Base-by-base conservation (phyloP, 2,329 filamentous ascomycete genomes). In the Aspergillus awamori region DNA sequence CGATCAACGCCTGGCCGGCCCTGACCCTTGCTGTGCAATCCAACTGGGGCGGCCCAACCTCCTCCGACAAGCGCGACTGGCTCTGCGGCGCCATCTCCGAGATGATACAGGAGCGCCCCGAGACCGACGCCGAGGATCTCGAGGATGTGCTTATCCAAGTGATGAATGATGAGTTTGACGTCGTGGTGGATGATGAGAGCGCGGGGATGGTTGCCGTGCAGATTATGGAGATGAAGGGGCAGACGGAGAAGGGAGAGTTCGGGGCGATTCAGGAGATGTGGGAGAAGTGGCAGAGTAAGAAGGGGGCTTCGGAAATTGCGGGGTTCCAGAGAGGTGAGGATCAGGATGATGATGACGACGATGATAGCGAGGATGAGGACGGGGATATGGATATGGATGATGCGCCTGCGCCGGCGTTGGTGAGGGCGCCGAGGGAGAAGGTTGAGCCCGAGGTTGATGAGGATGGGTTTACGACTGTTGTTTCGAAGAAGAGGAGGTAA, bases 141-240 rank as follows among this genome's bases (percentile, higher is more conserved):
- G 94, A 98, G 80, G 85, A 89, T 43, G 87, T 96, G 55, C 82
- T 98, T 52, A 82, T 97, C 51, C 91, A 97, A 71, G 88, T 97
- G 63, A 95, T 98, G 89, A 85, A 90, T 64, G 95, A 98, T 79
- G 95, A 99, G 78, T 99, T 98, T 72, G 93, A 97, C 71, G 90
- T 95, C 58, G 89, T 91, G 59, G 86, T 97, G 28, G 95, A 98
- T 71, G 95, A 99, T 76, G 93, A 93, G 69, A 94, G 89, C 52
- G 90, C 88, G 36, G 87, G 85, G 57, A 85, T 89, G 59, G 86
- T 96, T 6, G 93, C 93, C 8, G 81, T 82, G 61, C 83, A 88
- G 69, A 91, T 98, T 61, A 79, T 96, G 75, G 82, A 83, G 56
- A 79, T 94, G 65, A 83, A 87, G 69, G 81, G 82, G 61, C 84